Base-by-base conservation (phyloP, 768 basidiomycete genomes). In the Russula virescens region DNA sequence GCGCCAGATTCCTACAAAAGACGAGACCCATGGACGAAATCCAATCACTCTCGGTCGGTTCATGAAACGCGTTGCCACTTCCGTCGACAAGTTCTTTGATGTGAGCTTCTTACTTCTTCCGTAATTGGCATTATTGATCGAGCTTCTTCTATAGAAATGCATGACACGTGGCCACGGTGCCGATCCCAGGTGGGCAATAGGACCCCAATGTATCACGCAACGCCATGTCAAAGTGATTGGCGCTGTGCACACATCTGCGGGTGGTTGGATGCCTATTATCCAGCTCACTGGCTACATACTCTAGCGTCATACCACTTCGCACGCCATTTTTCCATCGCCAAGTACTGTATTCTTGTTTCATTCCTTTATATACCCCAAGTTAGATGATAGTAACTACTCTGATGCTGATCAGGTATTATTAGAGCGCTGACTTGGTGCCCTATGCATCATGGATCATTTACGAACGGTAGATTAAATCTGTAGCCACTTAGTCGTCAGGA, bases 251-350 rank as follows among this genome's bases (percentile, higher is more conserved):
- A 50, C 63, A 1, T 64, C 63, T 6, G 53, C 60, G 0, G 63
- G 60, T 0, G 51, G 53, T 5, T 64, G 63, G 63, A 46, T 51
- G 63, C 63, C 63, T 0, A 56, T 62, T 16, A 51, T 64, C 1
- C 60, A 64, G 11, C 63, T 64, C 16, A 55, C 48, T 8, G 25
- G 35, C 16, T 55, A 61, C 19, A 40, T 64, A 43, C 14, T 55
- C 2, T 64, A 40, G 14, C 14, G 38, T 16, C 14, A 40, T 40
- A 3, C 38, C 13, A 40, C 3, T 40, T 40, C 11, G 35, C 6
- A 35, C 35, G 11, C 35, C 11, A 3, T 40, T 13, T 40, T 8
- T 31, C 31, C 31, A 31, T 40, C 38, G 3, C 38, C 11, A 11
- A 40, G 11, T 40, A 16, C 38, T 11, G 11, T 40, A 40, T 40